Conservation (phyloP, 805 yeast genomes). For the Candida sithepensis region DNA sequence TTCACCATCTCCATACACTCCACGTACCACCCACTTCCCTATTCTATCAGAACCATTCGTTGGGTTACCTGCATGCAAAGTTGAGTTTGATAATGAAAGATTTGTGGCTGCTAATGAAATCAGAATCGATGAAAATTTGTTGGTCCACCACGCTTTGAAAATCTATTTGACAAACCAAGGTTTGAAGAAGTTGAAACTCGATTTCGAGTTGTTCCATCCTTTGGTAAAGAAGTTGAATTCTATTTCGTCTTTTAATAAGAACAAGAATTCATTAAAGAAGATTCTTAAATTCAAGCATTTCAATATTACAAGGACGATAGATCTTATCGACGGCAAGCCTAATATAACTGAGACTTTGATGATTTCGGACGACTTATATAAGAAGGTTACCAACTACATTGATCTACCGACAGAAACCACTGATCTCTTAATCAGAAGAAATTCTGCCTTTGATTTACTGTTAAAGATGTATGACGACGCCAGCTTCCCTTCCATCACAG, state of each 20-base stretch:
- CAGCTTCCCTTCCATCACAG: constrained; percentile 5
- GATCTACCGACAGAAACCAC: constrained; percentile 1
- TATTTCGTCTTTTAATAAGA: constrained; percentile 6
- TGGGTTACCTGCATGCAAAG: not conserved
- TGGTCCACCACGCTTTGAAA: constrained; percentile 11
- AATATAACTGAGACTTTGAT: not conserved
- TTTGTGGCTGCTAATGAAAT: constrained; percentile 9
- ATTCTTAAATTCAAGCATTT: constrained; percentile 13
- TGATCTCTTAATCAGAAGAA: constrained; percentile 8
- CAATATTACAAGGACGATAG: not conserved
- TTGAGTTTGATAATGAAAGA: constrained; percentile 3
- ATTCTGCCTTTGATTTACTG: constrained; percentile 12
- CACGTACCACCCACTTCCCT: not conserved
- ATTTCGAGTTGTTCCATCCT: constrained; percentile 6
- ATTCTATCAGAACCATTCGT: not conserved
- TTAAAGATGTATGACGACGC: constrained; percentile 5
- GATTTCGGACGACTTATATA: constrained; percentile 6
- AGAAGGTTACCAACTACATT: constrained; percentile 3
- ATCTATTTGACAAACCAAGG: constrained; percentile 7
- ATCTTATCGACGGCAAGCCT: not conserved
- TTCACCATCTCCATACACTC: not conserved
- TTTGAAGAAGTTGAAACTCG: constrained; percentile 1
- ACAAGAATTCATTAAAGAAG: constrained; percentile 11
- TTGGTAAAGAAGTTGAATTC: constrained; percentile 6
- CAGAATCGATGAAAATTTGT: constrained; percentile 11